These are phyloP conservation scores for Cryptococcus sp. DNA, from an alignment of 1,284 basidiomycete genomes.

Conservation along the genomic window DNA sequence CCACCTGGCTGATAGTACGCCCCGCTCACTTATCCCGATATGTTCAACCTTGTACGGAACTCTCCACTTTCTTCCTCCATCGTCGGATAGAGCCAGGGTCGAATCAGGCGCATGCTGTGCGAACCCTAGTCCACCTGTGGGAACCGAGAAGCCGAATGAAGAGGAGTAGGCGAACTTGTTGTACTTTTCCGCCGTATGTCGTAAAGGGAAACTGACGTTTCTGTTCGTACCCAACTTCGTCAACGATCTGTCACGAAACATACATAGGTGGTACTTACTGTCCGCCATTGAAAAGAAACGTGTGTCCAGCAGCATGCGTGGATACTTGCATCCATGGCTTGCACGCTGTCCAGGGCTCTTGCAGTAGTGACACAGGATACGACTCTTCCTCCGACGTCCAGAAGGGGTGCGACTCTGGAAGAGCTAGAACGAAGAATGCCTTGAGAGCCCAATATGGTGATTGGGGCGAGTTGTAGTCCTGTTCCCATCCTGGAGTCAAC, in stretches of 20 bases:
- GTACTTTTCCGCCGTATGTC: constrained; percentile 59
- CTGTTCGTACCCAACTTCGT: neutral
- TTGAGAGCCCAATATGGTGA: constrained; percentile 81
- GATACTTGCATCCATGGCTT: constrained; percentile 33
- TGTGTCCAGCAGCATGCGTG: constrained; percentile 30
- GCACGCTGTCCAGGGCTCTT: constrained; percentile 12
- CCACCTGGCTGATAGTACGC: constrained; percentile 31
- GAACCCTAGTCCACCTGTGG: constrained; percentile 64
- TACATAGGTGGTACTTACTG: constrained; percentile 33
- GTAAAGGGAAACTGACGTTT: constrained; percentile 14
- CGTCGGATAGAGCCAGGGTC: constrained; percentile 66
- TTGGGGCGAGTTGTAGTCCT: constrained; percentile 40
- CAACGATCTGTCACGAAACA: constrained; percentile 52
- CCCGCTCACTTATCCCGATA: constrained; percentile 19
- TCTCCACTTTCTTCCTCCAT: constrained; percentile 63
- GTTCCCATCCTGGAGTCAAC: neutral
- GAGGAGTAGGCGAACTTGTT: constrained; percentile 73
- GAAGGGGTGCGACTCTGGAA: constrained; percentile 67
- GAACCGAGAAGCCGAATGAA: constrained; percentile 72
- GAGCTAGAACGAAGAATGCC: constrained; percentile 65
- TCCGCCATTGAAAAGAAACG: constrained; percentile 22
- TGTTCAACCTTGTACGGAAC: constrained; percentile 55
- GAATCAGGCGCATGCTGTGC: constrained; percentile 69
- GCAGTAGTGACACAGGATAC: constrained; percentile 20
- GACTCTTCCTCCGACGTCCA: constrained; percentile 62